phyloP scores from a whole-genome alignment of 108 stramenopile genomes.

The Bacterosira constricta region DNA sequence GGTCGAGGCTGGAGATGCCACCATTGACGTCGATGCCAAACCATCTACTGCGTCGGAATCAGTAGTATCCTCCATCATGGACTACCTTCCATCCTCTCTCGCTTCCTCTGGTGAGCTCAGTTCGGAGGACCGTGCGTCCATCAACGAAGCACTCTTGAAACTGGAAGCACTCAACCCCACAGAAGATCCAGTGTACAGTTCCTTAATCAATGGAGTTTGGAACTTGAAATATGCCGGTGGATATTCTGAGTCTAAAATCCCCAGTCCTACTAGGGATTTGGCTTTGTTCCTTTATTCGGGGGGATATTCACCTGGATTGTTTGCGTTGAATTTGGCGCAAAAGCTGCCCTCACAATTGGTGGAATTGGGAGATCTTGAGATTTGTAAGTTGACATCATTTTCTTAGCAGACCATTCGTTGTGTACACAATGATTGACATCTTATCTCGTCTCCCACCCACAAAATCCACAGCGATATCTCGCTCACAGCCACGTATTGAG shows the following conservation, averaged over 20 bases:
- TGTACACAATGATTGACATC: too few species aligned
- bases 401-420: too few species aligned
- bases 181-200: slow-evolving; percentile 58
- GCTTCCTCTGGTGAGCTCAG: slow-evolving; percentile 33
- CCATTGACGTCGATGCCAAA: slow-evolving; percentile 60
- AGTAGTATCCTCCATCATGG: slow-evolving; percentile 64
- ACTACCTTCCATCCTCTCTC: slow-evolving; percentile 61
- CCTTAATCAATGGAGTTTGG: slow-evolving; percentile 84
- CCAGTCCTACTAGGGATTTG: slow-evolving; percentile 74
- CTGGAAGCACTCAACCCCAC: slow-evolving; percentile 82
- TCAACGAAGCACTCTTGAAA: slow-evolving; percentile 61
- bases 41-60: slow-evolving; percentile 61
- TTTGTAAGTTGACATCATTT: slow-evolving; percentile 39
- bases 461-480: slow-evolving; percentile 54
- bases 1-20: slow-evolving; percentile 43
- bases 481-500: slow-evolving; percentile 79
- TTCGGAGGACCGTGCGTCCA: slow-evolving; percentile 29
- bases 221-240: slow-evolving; percentile 74
- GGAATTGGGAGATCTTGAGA: slow-evolving; percentile 71
- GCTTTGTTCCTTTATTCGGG: slow-evolving; percentile 77
- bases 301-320: slow-evolving; percentile 78
- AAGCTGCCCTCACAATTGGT: slow-evolving; percentile 65
- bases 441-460: not conserved
- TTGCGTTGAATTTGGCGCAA: slow-evolving; percentile 68
- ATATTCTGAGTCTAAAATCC: slow-evolving; percentile 65